Evolutionary conservation across 108 stramenopile genomes (phyloP).

Genomic region (Cyclotella sp.): DNA sequence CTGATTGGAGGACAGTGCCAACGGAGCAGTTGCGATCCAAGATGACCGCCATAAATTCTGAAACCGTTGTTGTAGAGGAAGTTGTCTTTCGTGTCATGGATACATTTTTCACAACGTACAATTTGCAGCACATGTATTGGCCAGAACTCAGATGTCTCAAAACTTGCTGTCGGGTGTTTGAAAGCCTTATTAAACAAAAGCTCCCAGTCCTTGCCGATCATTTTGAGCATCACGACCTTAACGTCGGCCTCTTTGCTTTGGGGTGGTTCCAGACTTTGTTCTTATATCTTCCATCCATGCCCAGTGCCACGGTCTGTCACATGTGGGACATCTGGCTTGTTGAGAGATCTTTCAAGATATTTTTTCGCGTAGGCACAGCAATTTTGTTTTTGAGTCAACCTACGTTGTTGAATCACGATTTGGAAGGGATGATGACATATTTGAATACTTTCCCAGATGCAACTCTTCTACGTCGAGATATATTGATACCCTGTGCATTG

Average conservation of each 20-base stretch:
- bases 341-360: slow-evolving; percentile 90
- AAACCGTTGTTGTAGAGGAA: slow-evolving; percentile 79
- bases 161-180: slow-evolving; percentile 87
- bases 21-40: slow-evolving; percentile 36
- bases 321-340: slow-evolving; percentile 96
- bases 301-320: slow-evolving; percentile 86
- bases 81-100: slow-evolving; percentile 81
- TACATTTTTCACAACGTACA: slow-evolving; percentile 80
- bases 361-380: slow-evolving; percentile 89
- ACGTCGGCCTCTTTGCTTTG: slow-evolving; percentile 88
- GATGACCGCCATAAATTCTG: slow-evolving; percentile 49
- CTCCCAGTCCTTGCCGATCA: slow-evolving; percentile 90
- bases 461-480: slow-evolving; percentile 85
- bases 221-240: slow-evolving; percentile 90
- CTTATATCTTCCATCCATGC: slow-evolving; percentile 93
- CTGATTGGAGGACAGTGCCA: slow-evolving; percentile 44
- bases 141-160: slow-evolving; percentile 89
- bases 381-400: slow-evolving; percentile 91
- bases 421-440: slow-evolving; percentile 94
- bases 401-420: slow-evolving; percentile 84
- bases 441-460: slow-evolving; percentile 93
- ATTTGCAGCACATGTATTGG: slow-evolving; percentile 88
- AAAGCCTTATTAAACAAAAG: slow-evolving; percentile 79
- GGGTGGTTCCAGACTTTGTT: slow-evolving; percentile 94
- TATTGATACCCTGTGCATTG: slow-evolving; percentile 87